Evolutionary conservation across 148 eudicot genomes (phyloP), one percentile per base, ranked within the genome.

Genomic region (Chenopodium quinoa): DNA sequence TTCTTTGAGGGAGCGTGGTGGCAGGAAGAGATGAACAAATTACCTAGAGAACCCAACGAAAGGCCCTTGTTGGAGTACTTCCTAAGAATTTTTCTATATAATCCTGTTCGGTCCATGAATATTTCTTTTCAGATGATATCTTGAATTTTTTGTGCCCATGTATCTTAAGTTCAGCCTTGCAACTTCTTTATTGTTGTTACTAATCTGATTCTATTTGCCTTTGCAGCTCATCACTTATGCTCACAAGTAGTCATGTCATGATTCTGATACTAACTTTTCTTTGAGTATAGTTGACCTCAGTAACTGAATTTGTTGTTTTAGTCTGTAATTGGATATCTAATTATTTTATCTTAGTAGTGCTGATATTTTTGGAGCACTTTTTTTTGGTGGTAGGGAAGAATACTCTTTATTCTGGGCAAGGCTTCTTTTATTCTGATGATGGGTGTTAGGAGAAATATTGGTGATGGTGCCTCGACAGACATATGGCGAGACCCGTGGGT

Each of bases 1-100:
- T 80, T 91, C 97, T 11, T 85, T 92, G 82, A 92, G 93, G 86
- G 97, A 92, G 81, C 97, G 97, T 85, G 97, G 97, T 87, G 97
- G 97, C 46, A 86, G 93, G 63, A 92, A 91, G 88, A 87, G 94
- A 89, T 92, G 82, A 90, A 73, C 77, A 47, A 69, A 44, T 72
- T 64, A 73, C 63, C 73, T 20, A 58, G 67, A 9, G 9, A 46
- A 56, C 27, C 54, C 83, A 27, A 68, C 69, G 77, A 78, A 82
- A 86, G 90, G 88, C 88, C 77, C 73, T 77, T 88, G 79, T 83
- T 85, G 85, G 82, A 89, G 79, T 77, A 46, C 72, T 82, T 82
- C 67, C 65, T 79, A 81, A 46, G 14, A 75, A 75, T 69, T 62
- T 82, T 27, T 74, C 56, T 27, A 73, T 81, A 71, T 73, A 50